Conservation (phyloP, 176 grass and related monocot species). For the Carex cristatella region DNA sequence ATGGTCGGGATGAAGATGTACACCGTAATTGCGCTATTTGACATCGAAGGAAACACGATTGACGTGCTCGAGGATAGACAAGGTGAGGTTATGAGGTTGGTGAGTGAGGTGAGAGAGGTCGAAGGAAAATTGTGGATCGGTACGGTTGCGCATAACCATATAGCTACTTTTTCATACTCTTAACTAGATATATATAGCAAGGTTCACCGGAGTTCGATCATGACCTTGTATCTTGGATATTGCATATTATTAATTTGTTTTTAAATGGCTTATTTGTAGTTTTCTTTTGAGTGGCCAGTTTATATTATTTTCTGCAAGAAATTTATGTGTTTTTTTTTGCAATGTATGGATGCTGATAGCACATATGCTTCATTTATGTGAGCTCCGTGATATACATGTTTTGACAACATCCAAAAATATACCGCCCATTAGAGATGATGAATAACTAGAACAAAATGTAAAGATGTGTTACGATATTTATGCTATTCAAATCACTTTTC, state of each 20-base stretch:
- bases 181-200: not conserved
- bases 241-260: not conserved
- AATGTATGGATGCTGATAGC: no score
- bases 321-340: not conserved
- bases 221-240: slow-evolving; percentile 6
- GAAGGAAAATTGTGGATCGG: slow-evolving; percentile 73
- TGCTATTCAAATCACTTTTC: no score
- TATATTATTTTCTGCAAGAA: not conserved
- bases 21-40: slow-evolving; percentile 61
- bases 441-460: no score
- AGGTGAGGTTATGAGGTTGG: slow-evolving; percentile 75
- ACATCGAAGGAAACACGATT: slow-evolving; percentile 46
- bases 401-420: no score
- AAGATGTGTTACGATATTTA: no score
- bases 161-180: slow-evolving; percentile 63
- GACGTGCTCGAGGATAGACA: slow-evolving; percentile 74
- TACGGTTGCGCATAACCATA: slow-evolving; percentile 84
- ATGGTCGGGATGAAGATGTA: slow-evolving; percentile 57
- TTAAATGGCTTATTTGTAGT: not conserved
- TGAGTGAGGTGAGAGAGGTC: slow-evolving; percentile 85
- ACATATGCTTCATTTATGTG: no score
- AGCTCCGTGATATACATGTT: no score
- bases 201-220: not conserved
- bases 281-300: not conserved
- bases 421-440: no score